These are phyloP conservation scores for Moelleriella libera DNA, from an alignment of 2,329 filamentous ascomycete species.

Conservation along the genomic window DNA sequence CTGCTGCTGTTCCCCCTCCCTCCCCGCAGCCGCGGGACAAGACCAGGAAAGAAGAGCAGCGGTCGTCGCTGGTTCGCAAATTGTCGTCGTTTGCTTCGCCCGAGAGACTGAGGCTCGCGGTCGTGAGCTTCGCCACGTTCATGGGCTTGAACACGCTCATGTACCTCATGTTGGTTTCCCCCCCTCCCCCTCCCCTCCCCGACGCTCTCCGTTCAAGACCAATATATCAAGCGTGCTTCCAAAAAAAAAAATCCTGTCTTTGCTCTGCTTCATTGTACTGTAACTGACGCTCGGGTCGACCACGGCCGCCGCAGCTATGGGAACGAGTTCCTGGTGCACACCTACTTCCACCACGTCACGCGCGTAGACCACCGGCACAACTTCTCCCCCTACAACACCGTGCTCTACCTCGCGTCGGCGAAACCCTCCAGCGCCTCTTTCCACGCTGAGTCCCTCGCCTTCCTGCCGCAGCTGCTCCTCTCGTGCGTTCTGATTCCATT, in stretches of 20 bases:
- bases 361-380: conserved; percentile 96
- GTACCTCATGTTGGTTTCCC: conserved; percentile 50
- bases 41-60: too few species aligned
- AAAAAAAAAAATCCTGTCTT: too few species aligned
- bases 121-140: conserved; percentile 61
- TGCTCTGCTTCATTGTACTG: neutral
- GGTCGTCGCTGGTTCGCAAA: conserved; percentile 9
- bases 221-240: too few species aligned
- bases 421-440: conserved; percentile 25
- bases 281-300: too few species aligned
- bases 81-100: conserved; percentile 32
- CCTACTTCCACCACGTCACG: conserved; percentile 82
- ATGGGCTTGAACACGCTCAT: conserved; percentile 59
- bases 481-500: conserved; percentile 65
- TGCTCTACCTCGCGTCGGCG: conserved; percentile 77
- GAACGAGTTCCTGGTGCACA: conserved; percentile 70
- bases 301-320: conserved; percentile 45
- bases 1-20: neutral
- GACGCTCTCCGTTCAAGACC: too few species aligned
- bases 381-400: conserved; percentile 89
- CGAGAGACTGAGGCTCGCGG: conserved; percentile 40
- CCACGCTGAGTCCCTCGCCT: conserved; percentile 65
- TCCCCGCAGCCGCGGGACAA: neutral
- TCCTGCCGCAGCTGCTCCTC: conserved; percentile 74
- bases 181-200: too few species aligned